Base-by-base conservation (phyloP, 371 early-diverging fungal genomes). In the Catenaria anguillulae region DNA sequence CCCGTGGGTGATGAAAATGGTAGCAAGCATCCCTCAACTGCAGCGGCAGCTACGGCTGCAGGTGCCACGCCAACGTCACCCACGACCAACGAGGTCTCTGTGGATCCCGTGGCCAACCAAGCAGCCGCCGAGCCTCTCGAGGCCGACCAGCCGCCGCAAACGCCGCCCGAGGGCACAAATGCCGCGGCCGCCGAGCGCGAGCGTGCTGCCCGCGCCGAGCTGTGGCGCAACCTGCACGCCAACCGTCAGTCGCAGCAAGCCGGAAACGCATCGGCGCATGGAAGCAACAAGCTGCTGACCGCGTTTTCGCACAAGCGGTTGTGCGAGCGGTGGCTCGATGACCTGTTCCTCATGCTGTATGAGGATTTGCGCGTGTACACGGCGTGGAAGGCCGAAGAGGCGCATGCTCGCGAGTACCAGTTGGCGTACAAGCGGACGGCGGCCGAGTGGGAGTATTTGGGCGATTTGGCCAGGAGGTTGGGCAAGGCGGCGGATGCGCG, bases 311-410 rank as follows among this genome's bases (percentile, higher is more conserved):
- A 88, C 75, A 96, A 97, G 77, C 81, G 97, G 24, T 81, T 97
- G 46, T 97, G 97, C 67, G 97, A 97, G 67, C 90, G 94, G 66
- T 97, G 97, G 97, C 78, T 97, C 66, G 97, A 97, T 71, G 92
- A 94, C 70, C 76, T 94, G 46, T 95, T 96, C 63, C 93, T 95
- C 94, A 91, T 96, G 4, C 73, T 97, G 46, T 97, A 93, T 65
- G 94, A 91, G 67, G 97, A 97, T 67, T 75, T 97, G 60, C 85
- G 97, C 35, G 84, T 90, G 26, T 97, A 93, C 71, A 91, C 95
- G 1, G 81, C 84, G 65, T 88, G 87, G 85, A 72, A 84, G 62
- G 79, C 88, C 6, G 86, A 86, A 64, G 76, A 85, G 61, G 69
- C 79, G 33, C 81, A 77, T 59, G 75, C 81, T 45, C 82, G 82